phyloP scores from a whole-genome alignment of 1,284 basidiomycete genomes.

The Ustilago hordei region DNA sequence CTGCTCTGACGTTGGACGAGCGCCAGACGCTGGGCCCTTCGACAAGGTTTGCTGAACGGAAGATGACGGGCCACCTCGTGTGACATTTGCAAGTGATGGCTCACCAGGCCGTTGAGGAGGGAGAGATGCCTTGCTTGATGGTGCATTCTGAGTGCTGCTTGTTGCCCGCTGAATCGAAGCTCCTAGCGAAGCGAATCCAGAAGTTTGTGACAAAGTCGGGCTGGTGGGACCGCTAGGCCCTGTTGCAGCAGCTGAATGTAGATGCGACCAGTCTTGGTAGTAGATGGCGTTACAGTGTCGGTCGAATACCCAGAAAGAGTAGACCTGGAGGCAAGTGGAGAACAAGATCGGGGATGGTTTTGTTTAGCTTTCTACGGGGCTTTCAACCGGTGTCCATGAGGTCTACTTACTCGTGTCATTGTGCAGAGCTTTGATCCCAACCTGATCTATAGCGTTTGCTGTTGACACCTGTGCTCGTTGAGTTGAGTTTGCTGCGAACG shows the following conservation, averaged over 20 bases:
- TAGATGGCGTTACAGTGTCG: constrained; percentile 66
- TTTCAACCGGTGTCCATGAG: background rate
- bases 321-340: constrained; percentile 39
- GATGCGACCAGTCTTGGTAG: constrained; percentile 67
- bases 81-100: constrained; percentile 49
- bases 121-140: constrained; percentile 15
- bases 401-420: constrained; percentile 28
- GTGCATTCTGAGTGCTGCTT: constrained; percentile 12
- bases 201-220: constrained; percentile 40
- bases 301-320: constrained; percentile 68
- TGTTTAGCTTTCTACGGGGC: background rate
- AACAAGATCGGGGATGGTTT: background rate
- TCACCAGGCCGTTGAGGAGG: constrained; percentile 32
- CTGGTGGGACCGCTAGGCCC: constrained; percentile 18
- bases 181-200: constrained; percentile 52
- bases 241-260: constrained; percentile 36
- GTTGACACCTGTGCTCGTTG: background rate
- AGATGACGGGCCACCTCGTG: constrained; percentile 10
- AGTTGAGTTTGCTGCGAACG: background rate
- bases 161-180: constrained; percentile 58
- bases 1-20: constrained; percentile 8
- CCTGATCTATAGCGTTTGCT: background rate
- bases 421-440: background rate
- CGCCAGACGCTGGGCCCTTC: background rate
- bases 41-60: background rate